A percentile compares a stretch with the other conserved stretches of the same genome.
These are phyloP conservation scores for Beauveria brongniartii DNA, from an alignment of 2,329 filamentous ascomycete species.

Conservation along the genomic window DNA sequence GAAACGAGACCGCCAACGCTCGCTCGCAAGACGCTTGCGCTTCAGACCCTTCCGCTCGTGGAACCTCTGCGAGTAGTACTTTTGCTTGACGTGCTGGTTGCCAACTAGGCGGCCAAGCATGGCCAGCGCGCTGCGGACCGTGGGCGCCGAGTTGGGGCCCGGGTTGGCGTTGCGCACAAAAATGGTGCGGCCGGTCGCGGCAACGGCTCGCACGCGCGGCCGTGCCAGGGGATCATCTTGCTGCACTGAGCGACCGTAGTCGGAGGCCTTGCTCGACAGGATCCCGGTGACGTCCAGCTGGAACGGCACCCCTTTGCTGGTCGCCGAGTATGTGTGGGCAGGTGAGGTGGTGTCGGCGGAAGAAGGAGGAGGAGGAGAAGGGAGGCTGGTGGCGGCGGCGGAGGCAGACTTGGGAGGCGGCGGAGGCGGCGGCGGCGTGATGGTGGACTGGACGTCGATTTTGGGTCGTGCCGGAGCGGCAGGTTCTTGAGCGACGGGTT, in stretches of 20 bases:
- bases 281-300: constrained; percentile 28
- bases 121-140: constrained; percentile 36
- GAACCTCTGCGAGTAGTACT: constrained; percentile 53
- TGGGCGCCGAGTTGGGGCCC: constrained; percentile 20
- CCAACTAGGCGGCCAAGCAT: constrained; percentile 31
- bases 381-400: not conserved
- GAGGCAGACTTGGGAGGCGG: constrained; percentile 3
- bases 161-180: constrained; percentile 25
- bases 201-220: constrained; percentile 34
- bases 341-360: not conserved
- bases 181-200: constrained; percentile 32
- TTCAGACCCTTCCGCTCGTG: constrained; percentile 71
- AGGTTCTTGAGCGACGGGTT: not conserved
- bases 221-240: constrained; percentile 19
- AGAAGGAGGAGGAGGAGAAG: not conserved
- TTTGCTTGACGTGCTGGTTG: constrained; percentile 49
- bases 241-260: constrained; percentile 16
- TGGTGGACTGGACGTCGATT: constrained; percentile 10
- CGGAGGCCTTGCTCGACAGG: constrained; percentile 24
- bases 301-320: constrained; percentile 9
- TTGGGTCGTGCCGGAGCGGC: not conserved
- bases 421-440: constrained; percentile 19
- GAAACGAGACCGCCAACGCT: constrained; percentile 64
- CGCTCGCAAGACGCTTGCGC: constrained; percentile 63
- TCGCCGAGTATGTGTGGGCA: constrained; percentile 9